A percentile compares a stretch with the other conserved stretches of the same genome.
Conservation (phyloP, 192 early-diverging fungal genomes). For the Gigaspora rosea region DNA sequence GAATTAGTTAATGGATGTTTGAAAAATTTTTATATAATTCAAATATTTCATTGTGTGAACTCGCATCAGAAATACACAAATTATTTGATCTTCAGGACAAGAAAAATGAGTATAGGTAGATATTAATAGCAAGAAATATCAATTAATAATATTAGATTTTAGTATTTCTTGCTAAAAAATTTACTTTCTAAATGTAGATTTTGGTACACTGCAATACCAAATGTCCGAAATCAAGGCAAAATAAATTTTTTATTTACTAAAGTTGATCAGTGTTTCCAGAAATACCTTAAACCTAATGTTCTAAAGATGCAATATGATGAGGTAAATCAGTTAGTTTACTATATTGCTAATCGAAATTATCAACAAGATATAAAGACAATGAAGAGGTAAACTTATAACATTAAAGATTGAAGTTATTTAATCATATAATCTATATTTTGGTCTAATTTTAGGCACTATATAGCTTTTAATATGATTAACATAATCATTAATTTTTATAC, state of each 20-base stretch:
- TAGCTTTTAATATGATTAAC: too few relatives aligned
- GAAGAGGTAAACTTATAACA: too few relatives aligned
- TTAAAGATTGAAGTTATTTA: too few relatives aligned
- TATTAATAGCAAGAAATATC: too few relatives aligned
- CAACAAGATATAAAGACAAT: not conserved
- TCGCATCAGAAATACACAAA: not conserved
- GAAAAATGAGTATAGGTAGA: not conserved
- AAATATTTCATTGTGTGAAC: not conserved
- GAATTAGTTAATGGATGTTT: not conserved
- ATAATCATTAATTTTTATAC: too few relatives aligned
- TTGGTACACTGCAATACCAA: not conserved
- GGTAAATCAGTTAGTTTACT: not conserved
- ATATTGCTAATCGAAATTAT: not conserved
- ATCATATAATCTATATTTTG: too few relatives aligned
- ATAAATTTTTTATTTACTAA: not conserved
- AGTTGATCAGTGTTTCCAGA: not conserved
- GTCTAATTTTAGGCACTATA: too few relatives aligned
- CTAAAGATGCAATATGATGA: not conserved
- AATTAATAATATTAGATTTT: too few relatives aligned
- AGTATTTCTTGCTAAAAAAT: too few relatives aligned
- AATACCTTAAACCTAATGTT: not conserved
- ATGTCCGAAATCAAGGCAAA: not conserved
- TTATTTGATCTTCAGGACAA: not conserved
- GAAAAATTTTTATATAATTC: not conserved
- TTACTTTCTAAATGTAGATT: not conserved